Evolutionary conservation across 495 filamentous ascomycete species (phyloP).

Genomic region (Talaromyces nanjingensis): DNA sequence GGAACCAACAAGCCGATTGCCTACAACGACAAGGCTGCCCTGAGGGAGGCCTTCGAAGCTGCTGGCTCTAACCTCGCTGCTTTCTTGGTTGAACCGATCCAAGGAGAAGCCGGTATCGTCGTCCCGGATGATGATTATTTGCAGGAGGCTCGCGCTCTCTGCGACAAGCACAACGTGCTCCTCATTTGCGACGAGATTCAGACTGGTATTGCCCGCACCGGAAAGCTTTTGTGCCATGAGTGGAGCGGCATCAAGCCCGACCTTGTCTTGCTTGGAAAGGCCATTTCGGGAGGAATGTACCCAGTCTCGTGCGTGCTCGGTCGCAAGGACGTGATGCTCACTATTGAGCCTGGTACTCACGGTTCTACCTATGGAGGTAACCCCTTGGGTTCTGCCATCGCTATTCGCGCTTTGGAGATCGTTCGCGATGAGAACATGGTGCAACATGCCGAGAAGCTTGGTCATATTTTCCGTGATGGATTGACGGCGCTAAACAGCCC

Average conservation of each 20-base stretch:
- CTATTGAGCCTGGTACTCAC: slow-evolving; percentile 94
- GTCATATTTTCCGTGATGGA: slow-evolving; percentile 76
- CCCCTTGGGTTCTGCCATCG: slow-evolving; percentile 92
- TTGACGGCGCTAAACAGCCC: slow-evolving; percentile 64
- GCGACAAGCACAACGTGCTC: slow-evolving; percentile 88
- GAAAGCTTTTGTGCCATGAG: slow-evolving; percentile 85
- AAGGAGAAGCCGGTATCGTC: slow-evolving; percentile 95
- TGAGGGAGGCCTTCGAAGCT: slow-evolving; percentile 70
- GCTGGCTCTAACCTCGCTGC: slow-evolving; percentile 83
- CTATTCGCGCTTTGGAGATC: slow-evolving; percentile 91
- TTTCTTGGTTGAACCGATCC: slow-evolving; percentile 95
- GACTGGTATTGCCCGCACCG: slow-evolving; percentile 92
- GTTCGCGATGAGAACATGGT: slow-evolving; percentile 87
- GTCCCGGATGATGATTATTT: slow-evolving; percentile 92
- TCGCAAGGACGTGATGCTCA: slow-evolving; percentile 89
- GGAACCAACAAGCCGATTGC: slow-evolving; percentile 70
- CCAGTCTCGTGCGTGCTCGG: slow-evolving; percentile 92
- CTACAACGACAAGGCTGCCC: slow-evolving; percentile 77
- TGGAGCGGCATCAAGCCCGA: slow-evolving; percentile 96
- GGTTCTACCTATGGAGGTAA: slow-evolving; percentile 97
- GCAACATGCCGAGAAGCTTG: slow-evolving; percentile 70
- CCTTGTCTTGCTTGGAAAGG: slow-evolving; percentile 90
- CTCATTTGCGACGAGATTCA: slow-evolving; percentile 99
- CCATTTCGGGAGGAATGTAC: slow-evolving; percentile 97
- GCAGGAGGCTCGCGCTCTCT: slow-evolving; percentile 69